A percentile compares a stretch with the other conserved stretches of the same genome.
phyloP scores from a whole-genome alignment of 2,329 filamentous ascomycete genomes.

The Exserohilum turcica region DNA sequence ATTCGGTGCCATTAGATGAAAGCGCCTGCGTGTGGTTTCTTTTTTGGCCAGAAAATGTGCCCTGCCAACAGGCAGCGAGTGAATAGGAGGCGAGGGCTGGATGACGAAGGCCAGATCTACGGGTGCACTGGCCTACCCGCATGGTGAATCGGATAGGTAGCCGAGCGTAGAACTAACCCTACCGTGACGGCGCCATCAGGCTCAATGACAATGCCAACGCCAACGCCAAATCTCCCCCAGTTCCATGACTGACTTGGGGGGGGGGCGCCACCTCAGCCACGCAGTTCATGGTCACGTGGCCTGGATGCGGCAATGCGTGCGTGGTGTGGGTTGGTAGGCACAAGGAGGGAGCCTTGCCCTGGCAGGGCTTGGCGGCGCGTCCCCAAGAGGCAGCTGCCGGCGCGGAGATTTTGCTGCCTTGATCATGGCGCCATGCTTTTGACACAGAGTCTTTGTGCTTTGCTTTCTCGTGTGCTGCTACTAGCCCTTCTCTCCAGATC shows the following conservation, averaged over 20 bases:
- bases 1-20: not conserved
- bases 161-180: not conserved
- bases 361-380: slow-evolving; percentile 11
- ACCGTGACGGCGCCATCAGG: not conserved
- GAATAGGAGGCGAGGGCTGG: not conserved
- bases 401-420: slow-evolving; percentile 6
- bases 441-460: not conserved
- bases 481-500: not conserved
- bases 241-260: not conserved
- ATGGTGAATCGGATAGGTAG: slow-evolving; percentile 3
- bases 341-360: slow-evolving; percentile 18
- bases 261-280: not conserved
- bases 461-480: not conserved
- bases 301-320: not conserved
- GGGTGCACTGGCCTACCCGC: slow-evolving; percentile 5
- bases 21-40: not conserved
- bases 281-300: not conserved
- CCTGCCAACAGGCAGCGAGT: not conserved
- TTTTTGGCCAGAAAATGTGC: not conserved
- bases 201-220: not conserved
- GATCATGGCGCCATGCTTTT: slow-evolving; percentile 4
- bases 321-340: not conserved
- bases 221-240: not conserved
- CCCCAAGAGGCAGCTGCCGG: slow-evolving; percentile 1
- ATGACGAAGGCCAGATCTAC: slow-evolving; percentile 13